phyloP scores from a whole-genome alignment of 108 stramenopile species.

The Pseudonitzschia pungens region DNA sequence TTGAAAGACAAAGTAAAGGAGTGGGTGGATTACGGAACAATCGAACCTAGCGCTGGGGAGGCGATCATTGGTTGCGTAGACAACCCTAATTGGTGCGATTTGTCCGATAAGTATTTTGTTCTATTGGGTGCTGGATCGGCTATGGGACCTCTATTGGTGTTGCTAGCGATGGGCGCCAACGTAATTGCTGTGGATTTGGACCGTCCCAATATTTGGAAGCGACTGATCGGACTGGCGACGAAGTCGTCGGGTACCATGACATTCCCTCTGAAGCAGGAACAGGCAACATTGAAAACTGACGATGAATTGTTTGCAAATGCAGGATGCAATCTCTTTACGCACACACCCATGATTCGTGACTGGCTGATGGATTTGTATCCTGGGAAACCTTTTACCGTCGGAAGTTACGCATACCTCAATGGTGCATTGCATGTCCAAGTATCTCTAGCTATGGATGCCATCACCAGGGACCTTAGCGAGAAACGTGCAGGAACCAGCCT shows the following conservation, averaged over 20 bases:
- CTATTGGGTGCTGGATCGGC: conserved; percentile 96
- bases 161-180: conserved; percentile 94
- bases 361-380: conserved; percentile 89
- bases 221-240: conserved; percentile 78
- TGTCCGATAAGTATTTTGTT: conserved; percentile 93
- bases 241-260: conserved; percentile 89
- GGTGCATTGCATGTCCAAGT: conserved; percentile 96
- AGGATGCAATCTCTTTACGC: conserved; percentile 93
- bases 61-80: conserved; percentile 85
- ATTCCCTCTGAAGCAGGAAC: conserved; percentile 87
- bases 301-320: conserved; percentile 73
- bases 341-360: conserved; percentile 92
- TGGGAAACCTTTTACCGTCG: conserved; percentile 84
- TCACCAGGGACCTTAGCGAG: conserved; percentile 79
- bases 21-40: conserved; percentile 95
- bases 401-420: conserved; percentile 96
- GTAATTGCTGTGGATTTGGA: conserved; percentile 95
- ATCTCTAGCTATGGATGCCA: conserved; percentile 94
- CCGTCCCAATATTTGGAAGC: conserved; percentile 88
- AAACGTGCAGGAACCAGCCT: conserved; percentile 81
- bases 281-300: conserved; percentile 47
- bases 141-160: conserved; percentile 95
- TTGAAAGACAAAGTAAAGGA: conserved; percentile 82
- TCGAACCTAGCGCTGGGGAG: conserved; percentile 93
- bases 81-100: conserved; percentile 82